A percentile compares a stretch with the other conserved stretches of the same genome.
Conservation (phyloP, 306 rosid species). For the Morella rubra region DNA sequence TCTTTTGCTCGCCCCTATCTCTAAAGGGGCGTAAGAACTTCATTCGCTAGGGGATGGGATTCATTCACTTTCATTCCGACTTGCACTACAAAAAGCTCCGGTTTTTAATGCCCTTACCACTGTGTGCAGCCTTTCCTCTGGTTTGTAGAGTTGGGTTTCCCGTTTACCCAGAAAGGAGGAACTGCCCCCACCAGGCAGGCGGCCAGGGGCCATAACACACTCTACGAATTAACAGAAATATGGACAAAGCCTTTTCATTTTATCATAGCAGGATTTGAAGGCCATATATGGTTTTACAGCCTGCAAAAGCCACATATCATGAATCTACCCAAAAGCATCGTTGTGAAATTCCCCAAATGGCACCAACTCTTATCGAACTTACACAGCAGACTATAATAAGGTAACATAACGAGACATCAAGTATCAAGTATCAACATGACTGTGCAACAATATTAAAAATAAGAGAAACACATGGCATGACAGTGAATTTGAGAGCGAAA, state of each 20-base stretch:
- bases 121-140: slow-evolving; percentile 19
- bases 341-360: neutral
- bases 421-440: neutral
- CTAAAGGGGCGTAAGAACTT: no score
- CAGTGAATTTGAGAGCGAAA: neutral
- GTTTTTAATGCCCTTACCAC: neutral
- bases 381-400: no score
- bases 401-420: no score
- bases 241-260: neutral
- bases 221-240: neutral
- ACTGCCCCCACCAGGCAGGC: slow-evolving; percentile 11
- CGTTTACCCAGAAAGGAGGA: slow-evolving; percentile 5
- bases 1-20: no score
- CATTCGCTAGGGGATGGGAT: no score
- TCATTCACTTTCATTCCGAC: no score
- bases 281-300: neutral
- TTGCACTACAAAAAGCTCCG: no score
- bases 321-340: neutral
- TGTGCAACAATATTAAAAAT: neutral
- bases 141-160: slow-evolving; percentile 4
- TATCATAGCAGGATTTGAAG: neutral
- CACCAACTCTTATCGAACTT: neutral
- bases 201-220: slow-evolving; percentile 4
- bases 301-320: no score
- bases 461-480: neutral